These are phyloP conservation scores for Mikania micrantha DNA, from an alignment of 129 eudicot species.

Conservation along the genomic window DNA sequence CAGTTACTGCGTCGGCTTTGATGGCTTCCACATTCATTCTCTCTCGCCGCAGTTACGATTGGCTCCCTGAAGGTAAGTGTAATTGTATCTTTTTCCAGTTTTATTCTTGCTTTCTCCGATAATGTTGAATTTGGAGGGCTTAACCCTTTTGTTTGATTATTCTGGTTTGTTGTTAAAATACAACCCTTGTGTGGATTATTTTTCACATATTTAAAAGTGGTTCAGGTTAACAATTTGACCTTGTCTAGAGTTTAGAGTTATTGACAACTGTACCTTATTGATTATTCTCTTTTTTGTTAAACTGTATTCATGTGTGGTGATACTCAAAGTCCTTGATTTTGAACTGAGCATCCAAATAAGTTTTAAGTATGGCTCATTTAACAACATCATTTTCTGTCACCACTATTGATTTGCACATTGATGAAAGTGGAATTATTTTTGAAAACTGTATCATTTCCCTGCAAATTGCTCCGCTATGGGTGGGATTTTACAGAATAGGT, in stretches of 20 bases:
- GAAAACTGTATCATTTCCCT: neutral
- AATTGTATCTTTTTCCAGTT: neutral
- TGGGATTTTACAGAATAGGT: too few relatives aligned
- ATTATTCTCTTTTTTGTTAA: too few relatives aligned
- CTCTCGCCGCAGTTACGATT: conserved; percentile 42
- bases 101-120: neutral
- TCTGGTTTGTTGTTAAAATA: neutral
- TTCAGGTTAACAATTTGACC: too few relatives aligned
- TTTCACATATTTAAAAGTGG: too few relatives aligned
- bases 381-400: neutral
- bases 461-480: too few relatives aligned
- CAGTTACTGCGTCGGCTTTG: conserved; percentile 66
- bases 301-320: neutral
- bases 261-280: too few relatives aligned
- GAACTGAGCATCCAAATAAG: neutral
- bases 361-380: neutral
- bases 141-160: neutral
- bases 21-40: conserved; percentile 59
- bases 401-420: neutral
- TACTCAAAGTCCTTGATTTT: neutral
- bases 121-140: neutral
- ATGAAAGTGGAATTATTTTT: neutral
- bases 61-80: conserved; percentile 63
- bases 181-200: too few relatives aligned
- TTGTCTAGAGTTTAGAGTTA: too few relatives aligned